Percentiles rank a stretch among this genome's conserved stretches.
Conservation (phyloP, 164 flowering plant species). For the Dillenia suffruticosa region DNA sequence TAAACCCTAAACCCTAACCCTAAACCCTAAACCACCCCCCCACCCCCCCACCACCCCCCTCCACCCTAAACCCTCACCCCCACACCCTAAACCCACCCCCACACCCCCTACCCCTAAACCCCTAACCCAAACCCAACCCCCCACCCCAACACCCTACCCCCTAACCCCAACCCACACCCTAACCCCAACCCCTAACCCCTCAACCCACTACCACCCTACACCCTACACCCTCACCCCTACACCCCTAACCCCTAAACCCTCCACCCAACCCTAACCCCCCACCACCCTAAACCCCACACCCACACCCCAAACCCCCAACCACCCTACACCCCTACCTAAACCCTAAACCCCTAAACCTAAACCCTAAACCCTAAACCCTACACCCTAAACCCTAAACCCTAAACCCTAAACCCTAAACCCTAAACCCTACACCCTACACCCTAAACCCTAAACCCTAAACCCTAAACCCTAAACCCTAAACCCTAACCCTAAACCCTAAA, state of each 20-base stretch:
- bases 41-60: background rate
- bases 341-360: too few species aligned
- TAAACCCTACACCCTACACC: background rate
- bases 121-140: background rate
- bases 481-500: too few species aligned
- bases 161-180: slow-evolving; percentile 1
- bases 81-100: slow-evolving; percentile 2
- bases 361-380: slow-evolving; percentile 8
- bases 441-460: too few species aligned
- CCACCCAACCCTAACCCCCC: too few species aligned
- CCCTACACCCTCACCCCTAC: slow-evolving; percentile 3
- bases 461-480: too few species aligned
- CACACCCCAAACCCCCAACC: too few species aligned
- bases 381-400: slow-evolving; percentile 7
- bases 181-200: slow-evolving; percentile 6
- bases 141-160: slow-evolving; percentile 4
- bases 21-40: too few species aligned
- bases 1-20: slow-evolving; percentile 4
- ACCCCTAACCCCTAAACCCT: too few species aligned
- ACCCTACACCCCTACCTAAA: too few species aligned
- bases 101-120: background rate
- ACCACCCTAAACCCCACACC: too few species aligned
- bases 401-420: slow-evolving; percentile 2
- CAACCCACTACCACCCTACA: slow-evolving; percentile 1
- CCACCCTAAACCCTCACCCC: background rate